Base-by-base conservation (phyloP, 2,329 filamentous ascomycete species). In the Sporothrix pseudoabietina region DNA sequence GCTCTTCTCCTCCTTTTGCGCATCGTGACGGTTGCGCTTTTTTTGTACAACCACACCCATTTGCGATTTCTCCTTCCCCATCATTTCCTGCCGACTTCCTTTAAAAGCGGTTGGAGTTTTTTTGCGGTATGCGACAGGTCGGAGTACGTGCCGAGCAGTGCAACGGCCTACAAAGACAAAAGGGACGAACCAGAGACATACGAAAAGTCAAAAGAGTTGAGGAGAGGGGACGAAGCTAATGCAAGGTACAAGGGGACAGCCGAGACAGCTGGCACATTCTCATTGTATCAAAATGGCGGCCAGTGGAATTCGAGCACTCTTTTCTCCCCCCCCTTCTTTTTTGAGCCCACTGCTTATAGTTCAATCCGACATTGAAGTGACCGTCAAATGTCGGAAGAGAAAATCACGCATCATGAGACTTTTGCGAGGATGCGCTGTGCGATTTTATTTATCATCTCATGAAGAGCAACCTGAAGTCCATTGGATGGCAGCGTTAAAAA, bases 261-360 rank as follows among this genome's bases (percentile, higher is more conserved):
- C 61, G 61, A 47, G 66, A 69, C 66, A 55, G 49, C n/a, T 69
- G 66, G 66, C 66, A 69, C 66, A n/a, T 39, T 69, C 66, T 55
- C 66, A 16, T 69, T 49, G 66, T 54, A 69, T 69, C 49, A 69
- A 47, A 66, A n/a, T 2, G 7, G 30, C 39, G 61, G 39, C 39
- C 61, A 47, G 39, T 66, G 10, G 14, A 22, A 47, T 47, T 39
- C 10, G 26, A 26, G 26, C 26, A 26, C 26, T 26, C 26, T 26
- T 26, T 26, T n/a, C 7, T 63, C 35, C 8, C 6, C 10, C 41
- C 14, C 26, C 7, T 35, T 59, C 19, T 10, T n/a, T 19, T 61
- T n/a, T 39, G 16, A 19, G 8, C n/a, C 22, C 10, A 26, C n/a
- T 9, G n/a, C 59, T 44, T 22, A 47, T 12, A 47, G 39, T 39